phyloP scores from a whole-genome alignment of 1,284 basidiomycete genomes.

The Ustilago tritici region DNA sequence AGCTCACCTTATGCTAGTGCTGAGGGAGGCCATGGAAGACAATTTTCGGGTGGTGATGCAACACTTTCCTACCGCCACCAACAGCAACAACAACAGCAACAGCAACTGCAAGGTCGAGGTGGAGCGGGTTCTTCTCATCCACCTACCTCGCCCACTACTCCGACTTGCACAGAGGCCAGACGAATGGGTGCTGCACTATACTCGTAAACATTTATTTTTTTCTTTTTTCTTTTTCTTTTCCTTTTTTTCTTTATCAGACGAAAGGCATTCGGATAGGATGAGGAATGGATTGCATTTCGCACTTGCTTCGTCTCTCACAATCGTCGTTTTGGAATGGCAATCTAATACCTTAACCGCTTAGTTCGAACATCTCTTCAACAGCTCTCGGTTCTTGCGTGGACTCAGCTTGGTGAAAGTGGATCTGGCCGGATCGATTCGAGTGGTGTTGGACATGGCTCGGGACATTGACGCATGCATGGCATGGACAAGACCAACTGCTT shows the following conservation, averaged over 20 bases:
- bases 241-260: too few species aligned
- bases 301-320: background rate
- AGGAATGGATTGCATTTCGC: too few species aligned
- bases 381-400: background rate
- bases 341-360: too few species aligned
- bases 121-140: background rate
- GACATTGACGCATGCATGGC: too few species aligned
- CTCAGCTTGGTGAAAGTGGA: too few species aligned
- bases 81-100: background rate
- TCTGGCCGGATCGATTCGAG: too few species aligned
- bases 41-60: conserved; percentile 24
- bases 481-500: too few species aligned
- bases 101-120: background rate
- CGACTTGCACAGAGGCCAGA: conserved; percentile 25
- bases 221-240: background rate
- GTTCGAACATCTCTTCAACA: background rate
- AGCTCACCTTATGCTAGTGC: conserved; percentile 22
- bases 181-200: conserved; percentile 50
- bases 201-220: conserved; percentile 9
- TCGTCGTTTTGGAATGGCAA: too few species aligned
- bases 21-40: conserved; percentile 18
- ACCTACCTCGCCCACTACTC: conserved; percentile 27
- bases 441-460: too few species aligned
- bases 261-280: too few species aligned
- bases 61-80: conserved; percentile 1